Evolutionary conservation across 306 rosid species (phyloP), one percentile per base, ranked within the genome.

Genomic region (Canavalia gladiata): DNA sequence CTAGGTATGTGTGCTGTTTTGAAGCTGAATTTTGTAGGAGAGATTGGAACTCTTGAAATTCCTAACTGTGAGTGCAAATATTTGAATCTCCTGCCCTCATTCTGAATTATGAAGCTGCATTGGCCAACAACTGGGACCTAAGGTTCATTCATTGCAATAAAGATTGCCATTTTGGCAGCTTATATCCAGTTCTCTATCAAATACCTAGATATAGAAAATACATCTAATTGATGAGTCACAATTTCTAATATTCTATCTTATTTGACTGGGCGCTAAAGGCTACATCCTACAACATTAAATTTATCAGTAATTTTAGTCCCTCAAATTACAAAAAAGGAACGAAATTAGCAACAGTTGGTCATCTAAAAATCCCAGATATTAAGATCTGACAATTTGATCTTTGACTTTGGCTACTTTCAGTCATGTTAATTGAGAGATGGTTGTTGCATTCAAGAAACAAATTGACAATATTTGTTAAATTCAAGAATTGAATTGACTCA

Each of bases 211-310:
- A 54, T 80, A 31, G 46, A 77, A 8, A 37, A 52, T 63, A 9
- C 76, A 54, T 25, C 1, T 41, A 10, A 41, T 62, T 51, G 28
- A 11, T 34, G 45, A 55, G 1, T 39, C 29, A 34, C 31, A 39
- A 84, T n/a, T 47, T 34, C 37, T 34, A 39, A 57, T 70, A 46
- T 51, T 63, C 41, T 5, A 31, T 1, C 1, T 74, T 39, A 46
- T 42, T 79, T 79, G 10, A 75, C 62, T 68, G 51, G 11, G 12
- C 25, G 8, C 55, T 6, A 50, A 63, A 80, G 2, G 54, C 37
- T 9, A 49, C 55, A 42, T n/a, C 70, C 31, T 13, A 1, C 2
- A 39, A 64, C 4, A 37, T 13, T 37, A 7, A 4, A 39, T 35
- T 6, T 8, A 63, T 6, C 5, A 63, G 11, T 37, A 29, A 60